A percentile compares a stretch with the other conserved stretches of the same genome.
These are phyloP conservation scores for Colletotrichum chlorophyti DNA, from an alignment of 2,329 filamentous ascomycete genomes.

Conservation along the genomic window DNA sequence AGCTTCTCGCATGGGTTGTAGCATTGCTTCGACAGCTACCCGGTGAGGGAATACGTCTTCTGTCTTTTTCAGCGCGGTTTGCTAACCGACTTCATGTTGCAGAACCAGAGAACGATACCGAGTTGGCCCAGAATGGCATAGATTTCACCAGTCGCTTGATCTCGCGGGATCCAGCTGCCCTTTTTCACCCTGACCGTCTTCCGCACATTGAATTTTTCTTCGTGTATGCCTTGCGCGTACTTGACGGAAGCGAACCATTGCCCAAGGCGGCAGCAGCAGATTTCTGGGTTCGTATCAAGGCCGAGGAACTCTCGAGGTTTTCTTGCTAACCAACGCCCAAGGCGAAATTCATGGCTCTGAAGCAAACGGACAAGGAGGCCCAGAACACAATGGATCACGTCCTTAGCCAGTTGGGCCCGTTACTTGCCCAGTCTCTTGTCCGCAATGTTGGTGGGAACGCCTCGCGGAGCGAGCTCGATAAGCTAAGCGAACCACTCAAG, in stretches of 20 bases:
- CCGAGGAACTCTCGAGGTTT: too few species aligned
- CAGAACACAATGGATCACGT: constrained; percentile 54
- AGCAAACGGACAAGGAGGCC: constrained; percentile 47
- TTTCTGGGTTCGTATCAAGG: constrained; percentile 71
- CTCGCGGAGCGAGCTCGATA: constrained; percentile 75
- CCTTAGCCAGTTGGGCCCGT: constrained; percentile 66
- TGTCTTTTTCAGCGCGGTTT: background rate
- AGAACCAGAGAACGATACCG: constrained; percentile 70
- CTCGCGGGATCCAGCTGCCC: constrained; percentile 63
- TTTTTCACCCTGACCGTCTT: constrained; percentile 64
- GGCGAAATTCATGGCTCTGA: constrained; percentile 61
- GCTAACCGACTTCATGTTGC: constrained; percentile 20
- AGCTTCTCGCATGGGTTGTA: constrained; percentile 67
- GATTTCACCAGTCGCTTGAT: constrained; percentile 74
- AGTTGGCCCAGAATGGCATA: constrained; percentile 76
- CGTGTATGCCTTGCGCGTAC: constrained; percentile 72
- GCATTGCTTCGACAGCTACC: constrained; percentile 68
- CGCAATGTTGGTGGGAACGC: constrained; percentile 73
- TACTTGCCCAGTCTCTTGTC: constrained; percentile 65
- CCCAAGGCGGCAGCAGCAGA: constrained; percentile 77
- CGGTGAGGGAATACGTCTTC: constrained; percentile 45
- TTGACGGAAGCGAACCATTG: constrained; percentile 75
- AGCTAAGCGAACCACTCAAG: constrained; percentile 73
- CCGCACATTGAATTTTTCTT: constrained; percentile 71
- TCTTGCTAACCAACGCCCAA: constrained; percentile 35